Conservation (phyloP, 305 asterid genomes). For the Andrographis paniculata region DNA sequence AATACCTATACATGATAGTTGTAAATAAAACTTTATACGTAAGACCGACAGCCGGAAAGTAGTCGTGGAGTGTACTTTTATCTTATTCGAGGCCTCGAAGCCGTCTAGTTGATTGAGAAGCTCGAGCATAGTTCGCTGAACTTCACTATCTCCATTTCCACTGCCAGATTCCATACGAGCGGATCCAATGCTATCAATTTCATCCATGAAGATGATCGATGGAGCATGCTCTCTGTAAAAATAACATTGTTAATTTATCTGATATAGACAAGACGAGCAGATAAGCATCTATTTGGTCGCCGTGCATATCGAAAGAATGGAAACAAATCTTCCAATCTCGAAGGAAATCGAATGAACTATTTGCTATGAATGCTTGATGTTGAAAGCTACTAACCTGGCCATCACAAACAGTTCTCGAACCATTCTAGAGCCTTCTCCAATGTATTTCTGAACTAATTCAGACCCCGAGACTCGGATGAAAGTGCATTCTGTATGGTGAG, state of each 20-base stretch:
- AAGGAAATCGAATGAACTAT: no score
- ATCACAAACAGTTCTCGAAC: slow-evolving; percentile 97
- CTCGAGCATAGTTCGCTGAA: slow-evolving; percentile 93
- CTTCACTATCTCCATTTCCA: slow-evolving; percentile 96
- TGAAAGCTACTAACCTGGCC: slow-evolving; percentile 70
- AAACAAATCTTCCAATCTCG: no score
- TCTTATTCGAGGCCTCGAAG: slow-evolving; percentile 91
- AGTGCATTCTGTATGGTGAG: slow-evolving; percentile 96
- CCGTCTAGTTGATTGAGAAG: slow-evolving; percentile 98
- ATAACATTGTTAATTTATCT: neutral
- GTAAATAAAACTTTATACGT: no score
- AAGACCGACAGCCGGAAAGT: neutral
- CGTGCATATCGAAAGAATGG: no score
- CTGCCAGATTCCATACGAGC: slow-evolving; percentile 92
- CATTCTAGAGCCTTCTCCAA: slow-evolving; percentile 97
- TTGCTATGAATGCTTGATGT: neutral
- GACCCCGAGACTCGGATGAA: slow-evolving; percentile 93
- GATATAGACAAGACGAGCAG: neutral
- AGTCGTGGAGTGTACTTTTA: no score
- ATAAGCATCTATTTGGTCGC: no score
- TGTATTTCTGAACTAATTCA: slow-evolving; percentile 90
- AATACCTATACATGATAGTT: slow-evolving; percentile 48
- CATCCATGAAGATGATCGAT: slow-evolving; percentile 95
- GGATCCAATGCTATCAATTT: slow-evolving; percentile 93
- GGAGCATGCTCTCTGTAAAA: slow-evolving; percentile 84